phyloP scores from a whole-genome alignment of 306 rosid species.

The Cicer arietinum region DNA sequence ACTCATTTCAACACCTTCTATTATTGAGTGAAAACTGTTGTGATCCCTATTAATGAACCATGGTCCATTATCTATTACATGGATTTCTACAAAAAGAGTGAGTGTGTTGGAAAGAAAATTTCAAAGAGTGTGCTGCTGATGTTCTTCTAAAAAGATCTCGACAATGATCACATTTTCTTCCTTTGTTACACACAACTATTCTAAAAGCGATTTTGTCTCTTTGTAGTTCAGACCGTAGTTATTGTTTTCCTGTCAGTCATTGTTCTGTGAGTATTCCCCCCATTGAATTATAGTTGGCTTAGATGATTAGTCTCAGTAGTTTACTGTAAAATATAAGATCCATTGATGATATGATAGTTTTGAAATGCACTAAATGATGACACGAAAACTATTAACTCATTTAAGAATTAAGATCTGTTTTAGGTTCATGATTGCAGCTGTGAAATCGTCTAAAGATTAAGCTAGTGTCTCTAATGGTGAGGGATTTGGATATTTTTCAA shows the following conservation, averaged over 20 bases:
- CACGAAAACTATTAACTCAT: conserved; percentile 10
- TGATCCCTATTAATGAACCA: background rate
- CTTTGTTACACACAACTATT: conserved; percentile 1
- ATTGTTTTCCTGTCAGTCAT: conserved; percentile 21
- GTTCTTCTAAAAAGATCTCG: conserved; percentile 1
- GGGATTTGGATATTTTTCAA: background rate
- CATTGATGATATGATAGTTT: background rate
- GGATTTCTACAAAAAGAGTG: background rate
- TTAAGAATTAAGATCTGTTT: conserved; percentile 23
- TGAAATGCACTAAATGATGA: conserved; percentile 17
- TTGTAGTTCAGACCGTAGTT: conserved; percentile 18
- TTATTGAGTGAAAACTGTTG: background rate
- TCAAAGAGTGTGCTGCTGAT: background rate
- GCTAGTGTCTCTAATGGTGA: background rate
- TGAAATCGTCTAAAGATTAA: background rate
- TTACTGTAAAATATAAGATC: conserved; percentile 10
- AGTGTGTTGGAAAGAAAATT: background rate
- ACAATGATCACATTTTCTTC: conserved; percentile 15
- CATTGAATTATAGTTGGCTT: conserved; percentile 7
- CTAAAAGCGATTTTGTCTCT: conserved; percentile 6
- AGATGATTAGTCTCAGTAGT: conserved; percentile 10
- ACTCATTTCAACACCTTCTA: background rate
- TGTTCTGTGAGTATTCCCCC: conserved; percentile 2
- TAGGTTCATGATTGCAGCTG: conserved; percentile 22
- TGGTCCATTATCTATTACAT: background rate